Evolutionary conservation across 2,329 filamentous ascomycete genomes (phyloP), one percentile per base, ranked within the genome.

Genomic region (Passalora sequoiae): DNA sequence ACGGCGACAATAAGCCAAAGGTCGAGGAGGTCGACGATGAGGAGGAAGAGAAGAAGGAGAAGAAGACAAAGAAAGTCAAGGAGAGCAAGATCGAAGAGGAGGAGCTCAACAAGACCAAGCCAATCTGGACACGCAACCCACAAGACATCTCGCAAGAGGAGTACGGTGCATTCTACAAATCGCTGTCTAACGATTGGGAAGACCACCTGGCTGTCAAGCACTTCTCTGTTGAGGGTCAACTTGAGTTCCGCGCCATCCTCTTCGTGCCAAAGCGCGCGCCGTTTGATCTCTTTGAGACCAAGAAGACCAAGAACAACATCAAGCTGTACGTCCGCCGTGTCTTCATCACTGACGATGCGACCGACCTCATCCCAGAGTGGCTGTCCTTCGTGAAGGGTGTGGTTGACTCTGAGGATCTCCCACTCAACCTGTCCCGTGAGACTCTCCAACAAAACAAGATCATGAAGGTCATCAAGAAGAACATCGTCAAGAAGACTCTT

Each of bases 271-370:
- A 98, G 87, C 91, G 92, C 65, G 92, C 92, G 72, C 92, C 92
- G 63, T 98, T 98, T 72, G 92, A 98, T 68, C 86, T 98, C 53
- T 98, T 98, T 71, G 92, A 98, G 86, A 96, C 91, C 69, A 98
- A 98, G 88, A 95, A 96, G 86, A 96, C 91, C 69, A 98, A 98
- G 89, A 98, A 97, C 86, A 98, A 98, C 86, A 97, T 98, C 83
- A 98, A 98, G 85, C 84, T 98, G 63, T 98, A 98, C 76, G 92
- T 98, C 66, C 91, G 92, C 71, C 92, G 92, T 70, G 92, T 98
- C 73, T 98, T 98, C 86, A 98, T 98, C 80, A 98, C 92, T 50
- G 92, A 98, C 61, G 92, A 98, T 71, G 92, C 92, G 62, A 97
- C 92, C 61, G 92, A 98, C 70, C 85, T 98, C 74, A 94, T 98